A percentile compares a stretch with the other conserved stretches of the same genome.
Evolutionary conservation across 495 filamentous ascomycete species (phyloP).

Genomic region (Aspergillus saccharolyticus): DNA sequence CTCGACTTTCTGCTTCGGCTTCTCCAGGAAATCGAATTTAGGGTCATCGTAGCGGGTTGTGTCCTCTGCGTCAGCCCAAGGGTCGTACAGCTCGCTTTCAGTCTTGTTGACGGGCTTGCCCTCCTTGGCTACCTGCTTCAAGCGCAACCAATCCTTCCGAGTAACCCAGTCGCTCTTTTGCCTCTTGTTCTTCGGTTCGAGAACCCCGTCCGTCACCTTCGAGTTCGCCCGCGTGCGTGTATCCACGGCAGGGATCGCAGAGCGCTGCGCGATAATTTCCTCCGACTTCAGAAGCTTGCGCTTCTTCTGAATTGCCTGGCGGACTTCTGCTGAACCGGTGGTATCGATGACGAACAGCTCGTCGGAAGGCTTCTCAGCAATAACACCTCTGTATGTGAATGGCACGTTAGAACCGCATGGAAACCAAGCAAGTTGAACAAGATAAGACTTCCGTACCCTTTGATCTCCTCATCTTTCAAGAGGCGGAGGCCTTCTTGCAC

Average conservation of each 20-base stretch:
- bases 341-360: constrained; percentile 82
- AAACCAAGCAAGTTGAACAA: background rate
- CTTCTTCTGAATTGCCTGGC: constrained; percentile 55
- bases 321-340: constrained; percentile 57
- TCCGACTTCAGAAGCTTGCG: constrained; percentile 79
- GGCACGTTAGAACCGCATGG: constrained; percentile 5
- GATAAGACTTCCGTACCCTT: constrained; percentile 55
- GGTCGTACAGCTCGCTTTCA: constrained; percentile 60
- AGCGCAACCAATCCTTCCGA: constrained; percentile 68
- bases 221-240: constrained; percentile 64
- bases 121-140: constrained; percentile 71
- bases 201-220: constrained; percentile 59
- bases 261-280: constrained; percentile 82
- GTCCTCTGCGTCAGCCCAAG: constrained; percentile 62
- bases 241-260: constrained; percentile 70
- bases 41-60: constrained; percentile 40
- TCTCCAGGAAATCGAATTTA: constrained; percentile 56
- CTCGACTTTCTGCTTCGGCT: constrained; percentile 59
- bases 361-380: constrained; percentile 71
- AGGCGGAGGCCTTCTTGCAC: constrained; percentile 77
- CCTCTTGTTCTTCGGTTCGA: constrained; percentile 63
- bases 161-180: constrained; percentile 69
- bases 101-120: constrained; percentile 56
- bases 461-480: constrained; percentile 80
- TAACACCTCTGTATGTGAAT: constrained; percentile 57